Percentiles rank a stretch among this genome's conserved stretches.
Conservation (phyloP, 2,329 filamentous ascomycete genomes). For the Dactylellina haptotyla region DNA sequence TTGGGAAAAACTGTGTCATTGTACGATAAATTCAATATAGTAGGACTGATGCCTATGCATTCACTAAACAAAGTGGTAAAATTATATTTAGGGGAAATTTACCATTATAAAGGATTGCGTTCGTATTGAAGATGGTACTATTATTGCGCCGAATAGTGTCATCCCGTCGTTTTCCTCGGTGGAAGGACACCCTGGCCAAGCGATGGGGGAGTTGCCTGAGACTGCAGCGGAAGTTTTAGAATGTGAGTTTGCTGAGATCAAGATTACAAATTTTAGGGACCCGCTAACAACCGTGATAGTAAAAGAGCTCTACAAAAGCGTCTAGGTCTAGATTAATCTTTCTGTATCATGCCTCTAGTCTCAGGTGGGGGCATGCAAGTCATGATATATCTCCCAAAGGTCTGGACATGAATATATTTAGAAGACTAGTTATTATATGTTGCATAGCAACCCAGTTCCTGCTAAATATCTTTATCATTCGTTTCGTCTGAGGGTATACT, state of each 20-base stretch:
- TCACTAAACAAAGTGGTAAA: not conserved
- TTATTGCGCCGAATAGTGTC: slow-evolving; percentile 88
- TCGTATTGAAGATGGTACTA: slow-evolving; percentile 82
- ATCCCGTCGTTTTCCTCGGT: slow-evolving; percentile 92
- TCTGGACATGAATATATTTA: too few relatives aligned
- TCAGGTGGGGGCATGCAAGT: too few relatives aligned
- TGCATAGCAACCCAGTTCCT: not conserved
- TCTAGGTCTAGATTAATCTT: not conserved
- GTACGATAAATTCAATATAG: too few relatives aligned
- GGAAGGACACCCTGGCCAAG: slow-evolving; percentile 80
- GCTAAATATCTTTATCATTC: not conserved
- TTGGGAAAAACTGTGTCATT: slow-evolving; percentile 79
- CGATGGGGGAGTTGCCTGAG: slow-evolving; percentile 82
- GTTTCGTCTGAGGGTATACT: slow-evolving; percentile 76
- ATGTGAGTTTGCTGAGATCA: slow-evolving; percentile 54
- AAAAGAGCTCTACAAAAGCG: slow-evolving; percentile 46
- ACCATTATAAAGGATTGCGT: slow-evolving; percentile 94
- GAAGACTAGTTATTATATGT: too few relatives aligned
- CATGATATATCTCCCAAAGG: too few relatives aligned
- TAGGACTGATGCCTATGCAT: too few relatives aligned
- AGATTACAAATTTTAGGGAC: not conserved
- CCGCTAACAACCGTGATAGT: not conserved
- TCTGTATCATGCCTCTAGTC: not conserved
- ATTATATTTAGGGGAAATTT: slow-evolving; percentile 56
- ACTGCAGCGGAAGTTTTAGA: slow-evolving; percentile 65